Evolutionary conservation across 2,329 filamentous ascomycete genomes (phyloP).

Genomic region (Beauveria asiatica): DNA sequence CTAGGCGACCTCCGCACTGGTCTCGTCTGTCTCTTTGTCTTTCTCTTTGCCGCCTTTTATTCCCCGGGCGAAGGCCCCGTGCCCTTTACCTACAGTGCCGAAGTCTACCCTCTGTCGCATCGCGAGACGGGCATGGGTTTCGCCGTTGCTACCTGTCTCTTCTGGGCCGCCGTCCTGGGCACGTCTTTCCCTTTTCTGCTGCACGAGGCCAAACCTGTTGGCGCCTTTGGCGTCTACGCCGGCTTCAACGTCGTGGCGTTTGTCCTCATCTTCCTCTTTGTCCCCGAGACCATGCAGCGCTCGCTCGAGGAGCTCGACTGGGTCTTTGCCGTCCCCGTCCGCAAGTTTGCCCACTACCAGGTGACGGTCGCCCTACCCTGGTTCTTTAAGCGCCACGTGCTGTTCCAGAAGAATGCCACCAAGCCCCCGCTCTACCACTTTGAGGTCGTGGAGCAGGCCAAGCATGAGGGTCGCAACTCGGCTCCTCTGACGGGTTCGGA

Average conservation of each 20-base stretch:
- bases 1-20: conserved; percentile 24
- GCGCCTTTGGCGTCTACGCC: conserved; percentile 47
- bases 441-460: conserved; percentile 22
- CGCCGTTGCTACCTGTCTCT: conserved; percentile 57
- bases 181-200: conserved; percentile 56
- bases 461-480: neutral
- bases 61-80: conserved; percentile 54
- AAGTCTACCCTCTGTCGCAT: conserved; percentile 63
- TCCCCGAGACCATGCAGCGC: conserved; percentile 52
- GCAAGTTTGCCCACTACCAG: conserved; percentile 49
- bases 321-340: conserved; percentile 51
- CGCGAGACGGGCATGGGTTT: conserved; percentile 65
- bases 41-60: conserved; percentile 45
- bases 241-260: conserved; percentile 47
- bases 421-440: conserved; percentile 36
- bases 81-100: conserved; percentile 59
- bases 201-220: conserved; percentile 32
- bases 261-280: conserved; percentile 46
- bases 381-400: conserved; percentile 51
- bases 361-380: conserved; percentile 47
- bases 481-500: neutral
- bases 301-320: conserved; percentile 50
- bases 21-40: conserved; percentile 48
- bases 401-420: conserved; percentile 37
- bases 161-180: conserved; percentile 50